A percentile compares a stretch with the other conserved stretches of the same genome.
Evolutionary conservation across 1,284 basidiomycete species (phyloP).

Genomic region (Agaricales sp.): DNA sequence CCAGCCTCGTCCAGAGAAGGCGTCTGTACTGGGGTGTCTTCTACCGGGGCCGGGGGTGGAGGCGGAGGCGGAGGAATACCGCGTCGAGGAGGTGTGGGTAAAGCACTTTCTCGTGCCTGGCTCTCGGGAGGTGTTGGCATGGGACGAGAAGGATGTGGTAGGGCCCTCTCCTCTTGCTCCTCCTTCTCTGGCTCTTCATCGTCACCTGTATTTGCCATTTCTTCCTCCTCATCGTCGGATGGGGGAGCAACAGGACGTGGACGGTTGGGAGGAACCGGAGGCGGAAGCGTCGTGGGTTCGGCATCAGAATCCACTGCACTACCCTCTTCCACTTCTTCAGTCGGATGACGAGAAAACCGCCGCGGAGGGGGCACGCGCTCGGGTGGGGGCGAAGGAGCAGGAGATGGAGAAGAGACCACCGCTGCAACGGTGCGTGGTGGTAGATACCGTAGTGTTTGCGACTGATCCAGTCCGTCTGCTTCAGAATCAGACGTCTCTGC

Average conservation of each 20-base stretch:
- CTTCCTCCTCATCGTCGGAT: constrained; percentile 5
- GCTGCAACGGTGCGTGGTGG: neutral
- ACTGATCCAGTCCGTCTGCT: neutral
- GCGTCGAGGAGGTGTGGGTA: neutral
- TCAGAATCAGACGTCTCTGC: neutral
- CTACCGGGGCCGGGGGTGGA: constrained; percentile 4
- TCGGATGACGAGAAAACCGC: neutral
- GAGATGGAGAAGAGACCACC: neutral
- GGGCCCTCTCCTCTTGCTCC: constrained; percentile 4
- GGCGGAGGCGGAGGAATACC: constrained; percentile 4
- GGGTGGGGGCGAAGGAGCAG: neutral
- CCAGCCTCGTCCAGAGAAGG: constrained; percentile 8
- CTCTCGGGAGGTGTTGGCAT: too few species aligned
- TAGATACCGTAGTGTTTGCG: neutral
- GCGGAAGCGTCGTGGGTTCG: neutral
- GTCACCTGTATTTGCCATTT: neutral
- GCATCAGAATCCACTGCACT: constrained; percentile 9
- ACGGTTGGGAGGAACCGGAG: neutral
- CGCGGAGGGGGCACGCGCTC: neutral
- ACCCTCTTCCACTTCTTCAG: constrained; percentile 7
- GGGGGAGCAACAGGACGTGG: constrained; percentile 1
- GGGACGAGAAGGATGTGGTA: constrained; percentile 3
- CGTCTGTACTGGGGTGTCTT: neutral
- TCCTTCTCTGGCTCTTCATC: constrained; percentile 4
- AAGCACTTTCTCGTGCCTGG: constrained; percentile 2